Evolutionary conservation across 1,139 yeast species (phyloP).

Genomic region (Groenewaldozyma auringiensis): DNA sequence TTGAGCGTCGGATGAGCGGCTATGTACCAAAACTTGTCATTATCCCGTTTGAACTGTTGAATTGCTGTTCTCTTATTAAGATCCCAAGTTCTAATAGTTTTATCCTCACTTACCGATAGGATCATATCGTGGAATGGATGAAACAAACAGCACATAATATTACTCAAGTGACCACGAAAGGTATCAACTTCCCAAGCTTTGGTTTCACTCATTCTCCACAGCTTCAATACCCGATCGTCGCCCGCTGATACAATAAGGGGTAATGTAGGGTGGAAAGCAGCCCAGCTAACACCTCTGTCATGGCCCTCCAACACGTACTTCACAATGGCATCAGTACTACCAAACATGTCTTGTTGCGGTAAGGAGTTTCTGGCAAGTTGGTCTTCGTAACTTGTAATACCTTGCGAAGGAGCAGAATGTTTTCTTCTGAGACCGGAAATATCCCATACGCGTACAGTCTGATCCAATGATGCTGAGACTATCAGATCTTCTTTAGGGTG

Average conservation of each 20-base stretch:
- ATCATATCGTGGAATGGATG: constrained; percentile 92
- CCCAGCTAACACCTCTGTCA: constrained; percentile 98
- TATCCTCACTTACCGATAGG: constrained; percentile 91
- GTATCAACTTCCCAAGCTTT: constrained; percentile 99
- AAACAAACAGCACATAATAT: constrained; percentile 81
- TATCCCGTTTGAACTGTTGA: constrained; percentile 89
- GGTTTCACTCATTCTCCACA: constrained; percentile 97
- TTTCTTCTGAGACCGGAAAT: constrained; percentile 91
- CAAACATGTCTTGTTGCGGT: constrained; percentile 72
- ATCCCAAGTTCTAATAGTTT: constrained; percentile 97
- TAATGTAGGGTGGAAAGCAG: constrained; percentile 92
- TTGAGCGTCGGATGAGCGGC: constrained; percentile 85
- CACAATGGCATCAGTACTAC: constrained; percentile 88
- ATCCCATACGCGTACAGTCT: constrained; percentile 99
- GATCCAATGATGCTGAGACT: constrained; percentile 94
- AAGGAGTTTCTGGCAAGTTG: constrained; percentile 50
- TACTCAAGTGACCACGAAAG: constrained; percentile 94
- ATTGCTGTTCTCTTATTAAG: constrained; percentile 88
- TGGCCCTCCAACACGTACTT: constrained; percentile 97
- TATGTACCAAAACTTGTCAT: constrained; percentile 91
- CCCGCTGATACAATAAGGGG: constrained; percentile 95
- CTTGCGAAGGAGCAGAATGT: constrained; percentile 67
- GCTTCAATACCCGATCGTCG: constrained; percentile 89
- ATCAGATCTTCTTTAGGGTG: constrained; percentile 93
- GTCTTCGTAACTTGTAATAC: constrained; percentile 55